Evolutionary conservation across 495 filamentous ascomycete species (phyloP), one percentile per base, ranked within the genome.

Genomic region (Penicillium manginii): DNA sequence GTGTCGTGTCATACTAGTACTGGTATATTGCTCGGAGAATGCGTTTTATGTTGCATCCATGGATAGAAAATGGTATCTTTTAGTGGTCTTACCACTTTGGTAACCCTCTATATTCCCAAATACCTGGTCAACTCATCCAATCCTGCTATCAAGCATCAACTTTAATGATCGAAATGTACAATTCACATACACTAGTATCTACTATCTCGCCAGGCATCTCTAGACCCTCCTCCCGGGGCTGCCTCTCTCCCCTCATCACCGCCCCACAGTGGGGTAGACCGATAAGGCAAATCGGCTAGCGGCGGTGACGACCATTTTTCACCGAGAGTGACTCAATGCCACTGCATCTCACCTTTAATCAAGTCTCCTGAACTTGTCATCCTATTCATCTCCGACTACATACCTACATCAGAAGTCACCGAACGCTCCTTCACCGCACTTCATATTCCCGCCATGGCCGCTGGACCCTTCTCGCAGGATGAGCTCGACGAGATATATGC

Each of bases 401-500:
- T 39, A 53, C 23, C 21, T 40, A 15, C 39, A 3, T 17, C 31
- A 3, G 39, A 48, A 40, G 11, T 14, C 22, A 22, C 26, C 26
- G 26, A 29, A 29, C 26, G 0, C 26, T 8, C 26, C 5, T 29
- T 26, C 23, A 2, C 23, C 26, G 9, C 26, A 29, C 7, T n/a
- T 22, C 35, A 17, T 23, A 14, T 18, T 4, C 18, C 19, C 29
- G 29, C 47, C 49, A 70, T 70, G 67, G 32, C 62, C 11, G 47
- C 43, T 21, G 57, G 46, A 61, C 46, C 54, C 17, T 42, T 77
- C 55, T 60, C 63, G 31, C 72, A 71, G 60, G 63, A 71, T 56
- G 75, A 84, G 23, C 75, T 89, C 3, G 80, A 85, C 59, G 81
- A 83, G 31, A 83, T 88, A 52, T 88, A 88, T 62, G 72, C 73